Percentiles rank a stretch among this genome's conserved stretches.
phyloP scores from a whole-genome alignment of 306 rosid species.

The Castanea sativa region DNA sequence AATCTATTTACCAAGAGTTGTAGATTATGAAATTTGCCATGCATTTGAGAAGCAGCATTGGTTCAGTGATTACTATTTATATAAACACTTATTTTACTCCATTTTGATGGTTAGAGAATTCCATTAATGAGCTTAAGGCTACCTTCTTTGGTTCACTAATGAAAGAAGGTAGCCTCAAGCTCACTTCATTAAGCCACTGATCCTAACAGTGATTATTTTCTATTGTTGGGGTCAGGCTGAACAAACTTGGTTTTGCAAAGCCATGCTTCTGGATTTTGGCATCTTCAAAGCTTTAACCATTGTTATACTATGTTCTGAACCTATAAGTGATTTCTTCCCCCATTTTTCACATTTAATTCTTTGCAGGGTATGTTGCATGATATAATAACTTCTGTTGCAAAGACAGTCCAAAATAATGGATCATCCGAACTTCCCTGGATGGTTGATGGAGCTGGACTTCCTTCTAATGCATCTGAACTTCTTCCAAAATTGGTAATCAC shows the following conservation, averaged over 20 bases:
- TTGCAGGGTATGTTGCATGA: slow-evolving; percentile 82
- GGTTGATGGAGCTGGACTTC: slow-evolving; percentile 88
- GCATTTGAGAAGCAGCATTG: background rate
- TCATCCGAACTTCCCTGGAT: slow-evolving; percentile 68
- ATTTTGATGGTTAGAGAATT: background rate
- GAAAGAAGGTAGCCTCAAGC: background rate
- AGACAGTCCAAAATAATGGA: slow-evolving; percentile 39
- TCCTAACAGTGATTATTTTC: background rate
- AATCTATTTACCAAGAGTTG: background rate
- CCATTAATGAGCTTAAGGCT: background rate
- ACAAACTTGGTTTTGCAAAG: background rate
- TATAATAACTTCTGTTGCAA: slow-evolving; percentile 55
- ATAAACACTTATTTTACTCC: background rate
- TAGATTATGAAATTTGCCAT: background rate
- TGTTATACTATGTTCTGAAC: slow-evolving; percentile 12
- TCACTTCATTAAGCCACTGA: background rate
- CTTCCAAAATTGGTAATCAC: slow-evolving; percentile 73
- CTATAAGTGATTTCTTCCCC: slow-evolving; percentile 15
- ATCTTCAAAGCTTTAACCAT: slow-evolving; percentile 20
- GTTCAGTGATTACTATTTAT: background rate
- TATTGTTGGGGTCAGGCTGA: background rate
- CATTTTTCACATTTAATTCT: slow-evolving; percentile 10
- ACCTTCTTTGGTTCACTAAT: background rate
- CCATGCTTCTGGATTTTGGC: background rate
- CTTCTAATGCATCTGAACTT: slow-evolving; percentile 76